phyloP scores from a whole-genome alignment of 1,284 basidiomycete genomes.

The Rhodotorula sp. region DNA sequence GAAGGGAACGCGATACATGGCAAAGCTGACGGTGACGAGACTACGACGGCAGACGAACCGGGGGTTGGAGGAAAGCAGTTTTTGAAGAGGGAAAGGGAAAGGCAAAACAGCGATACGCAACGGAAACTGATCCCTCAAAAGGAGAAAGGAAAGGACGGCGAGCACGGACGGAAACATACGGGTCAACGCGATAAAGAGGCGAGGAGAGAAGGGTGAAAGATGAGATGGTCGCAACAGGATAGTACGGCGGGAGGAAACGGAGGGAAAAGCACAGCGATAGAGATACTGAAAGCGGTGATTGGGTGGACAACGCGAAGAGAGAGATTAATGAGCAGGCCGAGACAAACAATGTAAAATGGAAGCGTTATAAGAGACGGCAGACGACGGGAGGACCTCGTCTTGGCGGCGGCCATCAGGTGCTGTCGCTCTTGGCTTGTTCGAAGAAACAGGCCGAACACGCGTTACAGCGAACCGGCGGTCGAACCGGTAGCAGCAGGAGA shows the following conservation, averaged over 20 bases:
- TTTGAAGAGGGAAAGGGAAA: not conserved
- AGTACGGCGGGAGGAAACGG: not conserved
- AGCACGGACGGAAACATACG: not conserved
- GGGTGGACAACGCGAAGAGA: not conserved
- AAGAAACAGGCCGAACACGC: too few relatives aligned
- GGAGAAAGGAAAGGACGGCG: too few relatives aligned
- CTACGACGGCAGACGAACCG: not conserved
- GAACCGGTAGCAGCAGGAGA: constrained; percentile 2
- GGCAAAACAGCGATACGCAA: not conserved
- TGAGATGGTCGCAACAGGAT: constrained; percentile 2
- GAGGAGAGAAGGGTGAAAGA: not conserved
- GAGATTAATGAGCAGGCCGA: not conserved
- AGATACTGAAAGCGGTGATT: not conserved
- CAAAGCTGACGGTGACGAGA: not conserved
- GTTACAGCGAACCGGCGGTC: constrained; percentile 3
- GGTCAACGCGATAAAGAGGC: not conserved
- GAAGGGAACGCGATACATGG: too few relatives aligned
- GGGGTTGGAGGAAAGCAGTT: not conserved
- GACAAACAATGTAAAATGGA: too few relatives aligned
- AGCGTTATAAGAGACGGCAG: too few relatives aligned
- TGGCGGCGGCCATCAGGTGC: too few relatives aligned
- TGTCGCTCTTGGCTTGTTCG: not conserved
- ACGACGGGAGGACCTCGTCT: too few relatives aligned
- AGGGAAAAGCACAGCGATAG: too few relatives aligned
- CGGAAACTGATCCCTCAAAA: too few relatives aligned